These are phyloP conservation scores for Aspergillaceae sp. DNA, from an alignment of 2,329 filamentous ascomycete species.

Conservation along the genomic window DNA sequence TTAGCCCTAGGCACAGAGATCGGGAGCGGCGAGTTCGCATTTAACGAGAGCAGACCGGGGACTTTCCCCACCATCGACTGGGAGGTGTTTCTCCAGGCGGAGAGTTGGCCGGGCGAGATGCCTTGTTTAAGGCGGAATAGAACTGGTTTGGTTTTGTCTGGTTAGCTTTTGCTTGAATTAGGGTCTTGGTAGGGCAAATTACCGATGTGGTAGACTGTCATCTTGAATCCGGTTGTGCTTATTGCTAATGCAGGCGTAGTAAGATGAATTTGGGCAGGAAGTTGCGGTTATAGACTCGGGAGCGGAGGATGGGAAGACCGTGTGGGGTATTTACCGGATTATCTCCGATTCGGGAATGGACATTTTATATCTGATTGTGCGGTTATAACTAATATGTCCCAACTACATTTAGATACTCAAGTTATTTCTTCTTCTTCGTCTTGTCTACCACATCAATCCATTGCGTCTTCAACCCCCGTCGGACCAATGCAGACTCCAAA, in stretches of 20 bases:
- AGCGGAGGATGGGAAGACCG: not conserved
- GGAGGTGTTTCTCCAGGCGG: slow-evolving; percentile 21
- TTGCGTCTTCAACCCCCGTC: slow-evolving; percentile 49
- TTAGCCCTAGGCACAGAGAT: slow-evolving; percentile 35
- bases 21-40: slow-evolving; percentile 29
- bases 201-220: slow-evolving; percentile 38
- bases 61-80: slow-evolving; percentile 36
- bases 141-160: slow-evolving; percentile 17
- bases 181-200: slow-evolving; percentile 3
- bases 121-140: slow-evolving; percentile 37
- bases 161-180: not conserved
- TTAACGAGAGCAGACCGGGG: slow-evolving; percentile 32
- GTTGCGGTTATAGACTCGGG: not conserved
- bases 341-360: not conserved
- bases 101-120: slow-evolving; percentile 25
- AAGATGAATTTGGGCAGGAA: not conserved
- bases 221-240: slow-evolving; percentile 7
- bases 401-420: no score
- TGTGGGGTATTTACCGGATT: not conserved
- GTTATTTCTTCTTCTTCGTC: slow-evolving; percentile 55
- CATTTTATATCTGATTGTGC: no score
- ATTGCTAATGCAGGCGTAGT: not conserved
- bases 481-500: slow-evolving; percentile 51
- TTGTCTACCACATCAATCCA: slow-evolving; percentile 61
- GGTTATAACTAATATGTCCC: no score